These are phyloP conservation scores for Grigorovia yakushimaensis DNA, from an alignment of 805 yeast genomes.

Conservation along the genomic window DNA sequence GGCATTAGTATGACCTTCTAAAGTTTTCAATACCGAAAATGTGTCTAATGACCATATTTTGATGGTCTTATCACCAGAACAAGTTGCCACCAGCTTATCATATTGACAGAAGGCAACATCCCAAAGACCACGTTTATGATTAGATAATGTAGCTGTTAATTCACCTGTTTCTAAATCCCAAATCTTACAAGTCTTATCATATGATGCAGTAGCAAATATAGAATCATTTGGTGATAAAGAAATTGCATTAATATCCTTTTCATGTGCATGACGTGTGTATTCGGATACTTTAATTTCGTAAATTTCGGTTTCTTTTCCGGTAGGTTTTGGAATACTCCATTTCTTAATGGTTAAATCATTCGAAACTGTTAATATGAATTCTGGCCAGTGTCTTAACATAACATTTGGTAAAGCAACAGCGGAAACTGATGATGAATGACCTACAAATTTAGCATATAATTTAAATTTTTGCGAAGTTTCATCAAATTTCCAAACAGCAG, in stretches of 20 bases:
- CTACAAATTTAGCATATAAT: slow-evolving; percentile 56
- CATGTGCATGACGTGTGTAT: slow-evolving; percentile 93
- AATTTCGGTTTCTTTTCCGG: slow-evolving; percentile 12
- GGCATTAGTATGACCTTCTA: slow-evolving; percentile 91
- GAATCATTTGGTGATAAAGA: slow-evolving; percentile 89
- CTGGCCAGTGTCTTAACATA: slow-evolving; percentile 39
- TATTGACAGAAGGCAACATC: slow-evolving; percentile 72
- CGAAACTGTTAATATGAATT: slow-evolving; percentile 71
- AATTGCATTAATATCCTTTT: slow-evolving; percentile 84
- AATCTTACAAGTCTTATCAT: slow-evolving; percentile 81
- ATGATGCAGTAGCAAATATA: slow-evolving; percentile 84
- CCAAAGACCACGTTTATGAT: slow-evolving; percentile 95
- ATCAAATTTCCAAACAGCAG: slow-evolving; percentile 69
- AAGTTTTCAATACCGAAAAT: slow-evolving; percentile 65
- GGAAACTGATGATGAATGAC: slow-evolving; percentile 82
- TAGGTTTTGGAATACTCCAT: slow-evolving; percentile 62
- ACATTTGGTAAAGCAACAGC: slow-evolving; percentile 68
- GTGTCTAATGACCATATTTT: slow-evolving; percentile 83
- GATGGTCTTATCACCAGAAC: slow-evolving; percentile 87
- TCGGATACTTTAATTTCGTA: slow-evolving; percentile 50
- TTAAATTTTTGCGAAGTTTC: slow-evolving; percentile 33
- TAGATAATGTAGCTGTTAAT: slow-evolving; percentile 69
- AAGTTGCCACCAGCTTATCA: slow-evolving; percentile 69
- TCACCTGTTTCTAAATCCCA: slow-evolving; percentile 89
- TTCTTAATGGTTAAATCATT: slow-evolving; percentile 77